Percentiles rank a stretch among this genome's conserved stretches.
These are phyloP conservation scores for Botrytis elliptica DNA, from an alignment of 2,329 filamentous ascomycete genomes.

Conservation along the genomic window DNA sequence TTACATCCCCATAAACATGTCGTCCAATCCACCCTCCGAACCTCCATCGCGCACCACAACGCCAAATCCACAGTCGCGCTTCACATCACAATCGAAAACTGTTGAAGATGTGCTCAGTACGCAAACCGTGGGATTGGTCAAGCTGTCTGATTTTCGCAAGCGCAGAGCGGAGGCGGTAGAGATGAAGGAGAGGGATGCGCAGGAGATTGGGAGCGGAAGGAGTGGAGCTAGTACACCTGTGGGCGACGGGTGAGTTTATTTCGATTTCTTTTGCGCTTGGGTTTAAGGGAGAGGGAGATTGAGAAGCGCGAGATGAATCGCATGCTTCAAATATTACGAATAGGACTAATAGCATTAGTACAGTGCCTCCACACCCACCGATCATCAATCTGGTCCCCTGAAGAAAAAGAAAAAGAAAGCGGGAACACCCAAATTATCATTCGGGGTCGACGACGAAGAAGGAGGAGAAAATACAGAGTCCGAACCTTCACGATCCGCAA, in stretches of 20 bases:
- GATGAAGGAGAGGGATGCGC: conserved; percentile 78
- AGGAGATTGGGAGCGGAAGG: conserved; percentile 48
- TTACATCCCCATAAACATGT: conserved; percentile 21
- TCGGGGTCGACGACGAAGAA: conserved; percentile 56
- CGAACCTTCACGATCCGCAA: conserved; percentile 38
- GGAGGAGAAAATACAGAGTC: conserved; percentile 42
- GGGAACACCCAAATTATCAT: conserved; percentile 55
- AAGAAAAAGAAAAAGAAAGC: conserved; percentile 49
- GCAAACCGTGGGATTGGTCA: conserved; percentile 74
- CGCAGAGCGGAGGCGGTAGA: conserved; percentile 92
- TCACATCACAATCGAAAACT: conserved; percentile 37
- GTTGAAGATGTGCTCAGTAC: conserved; percentile 40
- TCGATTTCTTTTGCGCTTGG: conserved; percentile 22
- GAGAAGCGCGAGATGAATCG: neutral
- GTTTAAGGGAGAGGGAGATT: neutral
- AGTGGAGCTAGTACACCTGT: conserved; percentile 34
- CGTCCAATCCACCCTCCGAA: conserved; percentile 34
- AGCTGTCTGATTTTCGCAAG: conserved; percentile 92
- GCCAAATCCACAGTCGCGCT: conserved; percentile 36
- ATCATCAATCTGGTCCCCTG: conserved; percentile 34
- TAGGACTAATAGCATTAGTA: conserved; percentile 36
- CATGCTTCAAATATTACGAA: neutral
- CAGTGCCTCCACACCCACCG: conserved; percentile 45
- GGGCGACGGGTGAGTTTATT: conserved; percentile 56
- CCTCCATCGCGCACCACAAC: conserved; percentile 34